Evolutionary conservation across 75 land plant species (phyloP).

Genomic region (Adiantum capillusveneris): DNA sequence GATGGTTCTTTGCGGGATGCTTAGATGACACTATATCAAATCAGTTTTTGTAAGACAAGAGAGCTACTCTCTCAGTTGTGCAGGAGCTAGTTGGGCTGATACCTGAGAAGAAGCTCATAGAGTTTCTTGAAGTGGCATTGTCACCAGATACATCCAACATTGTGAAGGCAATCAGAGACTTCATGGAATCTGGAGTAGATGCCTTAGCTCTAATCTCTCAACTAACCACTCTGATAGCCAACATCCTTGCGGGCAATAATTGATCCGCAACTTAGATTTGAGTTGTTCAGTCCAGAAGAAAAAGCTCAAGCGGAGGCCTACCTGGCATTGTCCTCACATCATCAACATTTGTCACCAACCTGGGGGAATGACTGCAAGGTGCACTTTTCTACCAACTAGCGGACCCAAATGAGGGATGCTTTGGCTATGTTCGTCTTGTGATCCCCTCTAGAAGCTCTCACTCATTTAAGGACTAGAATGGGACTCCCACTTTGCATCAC

Average conservation of each 20-base stretch:
- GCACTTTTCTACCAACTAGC: neutral
- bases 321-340: too few species aligned
- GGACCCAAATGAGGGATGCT: neutral
- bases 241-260: conserved; percentile 83
- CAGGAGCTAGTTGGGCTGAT: conserved; percentile 88
- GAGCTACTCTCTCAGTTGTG: conserved; percentile 59
- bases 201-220: conserved; percentile 92
- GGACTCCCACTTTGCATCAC: neutral
- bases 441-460: too few species aligned
- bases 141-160: conserved; percentile 88
- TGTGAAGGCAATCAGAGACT: conserved; percentile 66
- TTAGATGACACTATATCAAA: conserved; percentile 86
- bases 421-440: too few species aligned
- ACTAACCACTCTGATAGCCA: conserved; percentile 84
- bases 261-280: too few species aligned
- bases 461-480: neutral
- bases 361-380: neutral
- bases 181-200: conserved; percentile 85
- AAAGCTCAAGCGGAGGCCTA: neutral
- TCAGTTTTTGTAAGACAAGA: conserved; percentile 72
- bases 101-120: conserved; percentile 74
- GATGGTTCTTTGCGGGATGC: conserved; percentile 96
- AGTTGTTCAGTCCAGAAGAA: conserved; percentile 1
- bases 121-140: conserved; percentile 85
- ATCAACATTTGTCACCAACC: too few species aligned